Evolutionary conservation across 2,329 filamentous ascomycete species (phyloP).

Genomic region (Periconia digitata): DNA sequence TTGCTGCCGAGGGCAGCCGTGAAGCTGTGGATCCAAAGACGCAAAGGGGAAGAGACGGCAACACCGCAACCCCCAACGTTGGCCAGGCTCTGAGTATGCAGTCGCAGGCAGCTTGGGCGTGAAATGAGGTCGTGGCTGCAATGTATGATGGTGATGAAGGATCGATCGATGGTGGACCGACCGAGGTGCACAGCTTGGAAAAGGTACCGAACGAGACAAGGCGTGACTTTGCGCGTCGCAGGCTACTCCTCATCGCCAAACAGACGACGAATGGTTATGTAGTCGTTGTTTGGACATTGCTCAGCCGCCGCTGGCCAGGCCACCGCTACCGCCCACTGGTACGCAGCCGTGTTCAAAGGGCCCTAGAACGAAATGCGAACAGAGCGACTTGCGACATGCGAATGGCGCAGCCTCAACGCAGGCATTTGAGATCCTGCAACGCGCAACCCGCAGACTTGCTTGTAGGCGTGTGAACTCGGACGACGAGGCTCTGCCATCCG

Average conservation of each 20-base stretch:
- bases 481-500: constrained; percentile 12
- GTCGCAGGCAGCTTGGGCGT: background rate
- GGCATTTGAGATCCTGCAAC: constrained; percentile 35
- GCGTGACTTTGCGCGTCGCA: constrained; percentile 34
- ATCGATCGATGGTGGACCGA: constrained; percentile 13
- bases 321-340: background rate
- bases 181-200: too few species aligned
- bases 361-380: constrained; percentile 5
- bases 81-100: background rate
- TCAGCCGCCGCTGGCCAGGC: constrained; percentile 15
- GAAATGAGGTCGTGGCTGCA: background rate
- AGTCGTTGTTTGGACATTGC: constrained; percentile 23
- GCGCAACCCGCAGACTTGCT: background rate
- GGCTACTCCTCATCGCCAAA: constrained; percentile 12
- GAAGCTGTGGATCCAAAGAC: constrained; percentile 4
- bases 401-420: constrained; percentile 23
- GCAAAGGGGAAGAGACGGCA: background rate
- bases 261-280: constrained; percentile 15
- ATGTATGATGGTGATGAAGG: background rate
- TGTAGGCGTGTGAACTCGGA: constrained; percentile 8
- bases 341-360: background rate
- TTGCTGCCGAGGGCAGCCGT: constrained; percentile 8
- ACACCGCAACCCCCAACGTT: background rate
- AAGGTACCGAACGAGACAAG: constrained; percentile 36
- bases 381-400: background rate